Percentiles rank a stretch among this genome's conserved stretches.
Conservation (phyloP, 176 grass and related monocot species). For the Carex cristatella region DNA sequence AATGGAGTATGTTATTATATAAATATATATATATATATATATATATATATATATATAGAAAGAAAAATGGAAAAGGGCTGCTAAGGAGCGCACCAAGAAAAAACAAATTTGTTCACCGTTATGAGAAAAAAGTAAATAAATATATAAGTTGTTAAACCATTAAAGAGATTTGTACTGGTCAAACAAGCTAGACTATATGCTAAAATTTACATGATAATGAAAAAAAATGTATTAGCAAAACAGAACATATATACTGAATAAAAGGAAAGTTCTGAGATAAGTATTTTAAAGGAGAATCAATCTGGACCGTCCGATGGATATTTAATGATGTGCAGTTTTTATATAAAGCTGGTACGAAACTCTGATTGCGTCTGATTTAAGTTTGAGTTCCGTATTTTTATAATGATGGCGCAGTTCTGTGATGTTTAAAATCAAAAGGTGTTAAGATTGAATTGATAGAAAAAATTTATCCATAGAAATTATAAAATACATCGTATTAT, state of each 20-base stretch:
- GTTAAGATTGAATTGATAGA: no score
- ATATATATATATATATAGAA: neutral
- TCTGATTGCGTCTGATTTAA: conserved; percentile 1
- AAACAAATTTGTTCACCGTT: conserved; percentile 4
- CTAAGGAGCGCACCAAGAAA: neutral
- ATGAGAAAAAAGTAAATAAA: neutral
- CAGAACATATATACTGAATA: neutral
- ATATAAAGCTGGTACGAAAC: neutral
- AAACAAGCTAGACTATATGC: neutral
- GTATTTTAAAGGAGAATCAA: neutral
- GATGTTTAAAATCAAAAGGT: neutral
- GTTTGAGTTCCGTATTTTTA: conserved; percentile 3
- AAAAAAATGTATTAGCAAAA: neutral
- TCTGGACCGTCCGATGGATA: neutral
- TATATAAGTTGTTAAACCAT: neutral
- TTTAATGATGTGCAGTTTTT: neutral
- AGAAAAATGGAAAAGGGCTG: neutral
- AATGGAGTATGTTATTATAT: neutral
- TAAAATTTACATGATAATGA: neutral
- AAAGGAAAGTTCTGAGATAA: neutral
- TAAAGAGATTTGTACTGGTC: neutral
- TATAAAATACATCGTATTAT: no score
- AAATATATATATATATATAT: neutral
- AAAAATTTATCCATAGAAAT: no score
- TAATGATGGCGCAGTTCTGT: neutral